A percentile compares a stretch with the other conserved stretches of the same genome.
Evolutionary conservation across 352 stramenopile species (phyloP).

Genomic region (Phytophthora megakarya): DNA sequence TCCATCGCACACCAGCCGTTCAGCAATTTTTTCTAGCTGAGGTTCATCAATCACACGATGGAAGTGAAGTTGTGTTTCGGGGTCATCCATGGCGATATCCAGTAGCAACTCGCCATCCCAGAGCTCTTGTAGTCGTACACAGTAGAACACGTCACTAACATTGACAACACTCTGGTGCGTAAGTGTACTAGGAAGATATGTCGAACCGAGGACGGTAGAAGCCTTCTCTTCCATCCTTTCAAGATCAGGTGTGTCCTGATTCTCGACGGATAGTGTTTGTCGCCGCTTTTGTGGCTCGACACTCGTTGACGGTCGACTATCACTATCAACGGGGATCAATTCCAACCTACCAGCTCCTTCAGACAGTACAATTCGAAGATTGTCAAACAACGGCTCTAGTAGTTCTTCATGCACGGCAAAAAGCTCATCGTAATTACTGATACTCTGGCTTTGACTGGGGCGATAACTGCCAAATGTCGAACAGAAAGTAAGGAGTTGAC

Average conservation of each 20-base stretch:
- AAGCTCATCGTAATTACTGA: constrained; percentile 25
- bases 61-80: constrained; percentile 45
- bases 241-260: background rate
- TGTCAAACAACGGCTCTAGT: constrained; percentile 48
- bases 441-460: constrained; percentile 45
- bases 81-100: constrained; percentile 60
- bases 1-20: constrained; percentile 33
- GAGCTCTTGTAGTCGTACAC: constrained; percentile 58
- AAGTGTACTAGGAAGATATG: constrained; percentile 35
- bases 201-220: background rate
- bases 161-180: constrained; percentile 60
- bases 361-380: constrained; percentile 16
- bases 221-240: background rate
- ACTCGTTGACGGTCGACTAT: constrained; percentile 8
- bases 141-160: constrained; percentile 58
- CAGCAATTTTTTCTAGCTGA: constrained; percentile 40
- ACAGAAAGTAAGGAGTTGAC: constrained; percentile 42
- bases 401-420: constrained; percentile 64
- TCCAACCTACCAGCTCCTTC: constrained; percentile 13
- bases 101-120: constrained; percentile 72
- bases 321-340: constrained; percentile 9
- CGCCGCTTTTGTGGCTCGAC: background rate
- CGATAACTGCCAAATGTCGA: constrained; percentile 55
- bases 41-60: constrained; percentile 37
- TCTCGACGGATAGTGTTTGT: constrained; percentile 16